A percentile compares a stretch with the other conserved stretches of the same genome.
These are phyloP conservation scores for Aspergillus diversus DNA, from an alignment of 495 filamentous ascomycete genomes.

Conservation along the genomic window DNA sequence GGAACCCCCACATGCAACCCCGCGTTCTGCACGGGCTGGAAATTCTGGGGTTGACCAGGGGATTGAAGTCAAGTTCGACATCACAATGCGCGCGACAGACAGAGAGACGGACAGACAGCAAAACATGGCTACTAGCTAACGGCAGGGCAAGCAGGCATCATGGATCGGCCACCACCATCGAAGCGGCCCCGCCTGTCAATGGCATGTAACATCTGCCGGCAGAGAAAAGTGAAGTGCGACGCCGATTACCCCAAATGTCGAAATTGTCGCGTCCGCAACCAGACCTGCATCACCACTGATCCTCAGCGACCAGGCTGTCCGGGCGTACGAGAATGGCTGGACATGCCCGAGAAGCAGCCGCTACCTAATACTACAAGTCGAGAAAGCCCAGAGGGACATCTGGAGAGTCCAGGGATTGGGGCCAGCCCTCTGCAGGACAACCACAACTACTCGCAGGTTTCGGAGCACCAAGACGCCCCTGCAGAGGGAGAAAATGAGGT, in stretches of 20 bases:
- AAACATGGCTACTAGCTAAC: not conserved
- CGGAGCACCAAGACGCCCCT: not conserved
- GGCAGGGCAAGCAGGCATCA: not conserved
- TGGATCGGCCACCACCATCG: constrained; percentile 17
- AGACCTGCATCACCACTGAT: constrained; percentile 23
- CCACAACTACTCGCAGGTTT: not conserved
- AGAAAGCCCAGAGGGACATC: not conserved
- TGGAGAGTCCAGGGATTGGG: not conserved
- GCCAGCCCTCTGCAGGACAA: not conserved
- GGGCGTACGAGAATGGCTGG: constrained; percentile 21
- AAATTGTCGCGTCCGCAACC: constrained; percentile 22
- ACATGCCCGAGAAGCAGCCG: constrained; percentile 14
- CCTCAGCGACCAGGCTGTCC: constrained; percentile 20
- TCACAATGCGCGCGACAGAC: not conserved
- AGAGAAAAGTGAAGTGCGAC: constrained; percentile 25
- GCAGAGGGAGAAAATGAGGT: constrained; percentile 1
- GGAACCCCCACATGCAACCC: constrained; percentile 10
- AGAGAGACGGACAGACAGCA: not conserved
- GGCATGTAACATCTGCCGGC: constrained; percentile 24
- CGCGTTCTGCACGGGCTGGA: constrained; percentile 3
- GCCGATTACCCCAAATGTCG: constrained; percentile 23
- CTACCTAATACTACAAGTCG: not conserved
- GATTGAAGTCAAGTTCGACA: not conserved
- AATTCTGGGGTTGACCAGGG: not conserved
- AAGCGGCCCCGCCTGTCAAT: constrained; percentile 24